A percentile compares a stretch with the other conserved stretches of the same genome.
Conservation (phyloP, 805 yeast genomes). For the Ogataea pignaliae region DNA sequence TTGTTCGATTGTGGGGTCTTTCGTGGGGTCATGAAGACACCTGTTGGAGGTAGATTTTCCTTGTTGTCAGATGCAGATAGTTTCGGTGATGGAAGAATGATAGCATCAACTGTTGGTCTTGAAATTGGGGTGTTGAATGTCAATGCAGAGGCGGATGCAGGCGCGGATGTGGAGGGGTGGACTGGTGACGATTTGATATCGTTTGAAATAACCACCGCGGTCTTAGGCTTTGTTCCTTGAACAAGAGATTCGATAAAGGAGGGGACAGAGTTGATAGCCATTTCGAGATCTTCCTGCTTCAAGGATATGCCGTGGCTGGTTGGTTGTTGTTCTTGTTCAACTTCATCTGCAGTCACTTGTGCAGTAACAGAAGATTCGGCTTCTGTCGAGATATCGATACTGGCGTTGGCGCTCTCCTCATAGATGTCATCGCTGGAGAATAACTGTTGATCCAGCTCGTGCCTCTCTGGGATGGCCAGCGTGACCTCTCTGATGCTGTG, state of each 20-base stretch:
- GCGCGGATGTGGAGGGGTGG: background rate
- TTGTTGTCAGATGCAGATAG: background rate
- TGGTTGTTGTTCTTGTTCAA: background rate
- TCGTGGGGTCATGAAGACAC: slow-evolving; percentile 22
- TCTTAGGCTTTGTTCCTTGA: background rate
- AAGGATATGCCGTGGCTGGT: background rate
- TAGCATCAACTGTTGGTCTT: background rate
- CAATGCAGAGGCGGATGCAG: background rate
- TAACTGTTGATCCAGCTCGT: slow-evolving; percentile 23
- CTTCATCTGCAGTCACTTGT: background rate
- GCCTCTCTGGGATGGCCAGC: slow-evolving; percentile 22
- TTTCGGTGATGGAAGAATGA: background rate
- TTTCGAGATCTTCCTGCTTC: background rate
- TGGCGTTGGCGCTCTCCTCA: too few relatives aligned
- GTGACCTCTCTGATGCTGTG: slow-evolving; percentile 28
- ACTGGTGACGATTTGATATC: background rate
- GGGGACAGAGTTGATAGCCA: background rate
- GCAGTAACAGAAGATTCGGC: background rate
- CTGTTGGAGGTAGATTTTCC: slow-evolving; percentile 20
- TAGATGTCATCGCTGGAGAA: slow-evolving; percentile 13
- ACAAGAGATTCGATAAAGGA: too few relatives aligned
- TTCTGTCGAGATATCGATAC: too few relatives aligned
- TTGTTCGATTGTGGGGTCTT: slow-evolving; percentile 10
- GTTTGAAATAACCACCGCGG: background rate
- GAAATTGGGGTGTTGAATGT: background rate